Evolutionary conservation across 176 grass and related monocot species (phyloP), one percentile per base, ranked within the genome.

Genomic region (Carex kokanica): DNA sequence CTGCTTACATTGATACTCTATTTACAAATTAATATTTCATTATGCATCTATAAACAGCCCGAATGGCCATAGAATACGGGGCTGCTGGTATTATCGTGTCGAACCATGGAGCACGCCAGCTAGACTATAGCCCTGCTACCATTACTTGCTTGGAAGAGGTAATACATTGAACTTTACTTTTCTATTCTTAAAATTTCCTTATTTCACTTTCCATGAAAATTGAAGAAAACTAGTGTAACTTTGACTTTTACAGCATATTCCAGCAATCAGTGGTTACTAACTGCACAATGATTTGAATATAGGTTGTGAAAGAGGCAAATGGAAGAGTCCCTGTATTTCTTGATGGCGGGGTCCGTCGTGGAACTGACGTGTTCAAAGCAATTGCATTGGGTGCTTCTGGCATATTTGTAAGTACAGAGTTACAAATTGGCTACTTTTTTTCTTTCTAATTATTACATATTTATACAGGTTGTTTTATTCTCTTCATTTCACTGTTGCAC

Each of bases 141-240:
- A 99, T 99, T 84, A 95, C 49, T 83, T 99, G 96, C 78, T 88
- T 95, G 21, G 96, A 99, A 89, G 96, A 99, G 91, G 95, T 97
- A 88, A 10, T 10, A 27, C 4, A 31, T 25, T 55, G 2, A 31
- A 3, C 13, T 18, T 31, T 18, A 27, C 17, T 8, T 71, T 78
- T 78, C 6, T 78, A 18, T 52, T 31, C 49, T 78, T 75, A 54
- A 52, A 52, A 1, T 43, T 43, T 71, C 11, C 2, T 20, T 21
- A 0, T 61, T 66, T 24, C 40, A 34, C 27, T 71, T 79, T 83
- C 68, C 60, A 59, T 87, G 52, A 66, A 60, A 60, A 74, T 8
- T 10, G 2, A 41, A 43, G 66, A 70, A 27, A 31, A 20, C 6
- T 59, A 65, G 12, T 29, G 11, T 16, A 32, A 13, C 27, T 65